phyloP scores from a whole-genome alignment of 2,329 filamentous ascomycete species.

The Didymella exigua region DNA sequence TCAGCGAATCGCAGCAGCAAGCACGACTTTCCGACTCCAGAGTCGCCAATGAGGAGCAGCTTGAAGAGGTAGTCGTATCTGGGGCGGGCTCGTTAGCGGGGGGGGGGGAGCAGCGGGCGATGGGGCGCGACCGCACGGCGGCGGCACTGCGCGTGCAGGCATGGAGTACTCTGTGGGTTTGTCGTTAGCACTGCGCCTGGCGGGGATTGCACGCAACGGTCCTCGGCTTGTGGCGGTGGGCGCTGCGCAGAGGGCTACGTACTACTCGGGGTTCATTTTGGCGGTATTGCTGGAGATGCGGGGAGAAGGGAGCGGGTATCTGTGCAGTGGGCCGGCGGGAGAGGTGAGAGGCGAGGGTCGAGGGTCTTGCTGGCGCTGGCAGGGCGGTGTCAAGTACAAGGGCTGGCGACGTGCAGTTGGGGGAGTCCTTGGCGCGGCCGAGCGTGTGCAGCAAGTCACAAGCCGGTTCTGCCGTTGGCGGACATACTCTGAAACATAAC shows the following conservation, averaged over 20 bases:
- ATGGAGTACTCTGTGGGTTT: conserved; percentile 31
- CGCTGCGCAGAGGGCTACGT: conserved; percentile 55
- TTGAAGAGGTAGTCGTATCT: conserved; percentile 99
- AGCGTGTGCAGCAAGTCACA: conserved; percentile 30
- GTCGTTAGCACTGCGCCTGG: conserved; percentile 33
- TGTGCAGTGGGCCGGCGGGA: conserved; percentile 6
- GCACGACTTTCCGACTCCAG: conserved; percentile 99
- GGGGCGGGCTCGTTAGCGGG: conserved; percentile 33
- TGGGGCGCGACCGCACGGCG: conserved; percentile 8
- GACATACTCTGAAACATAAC: conserved; percentile 25
- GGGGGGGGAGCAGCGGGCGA: no score
- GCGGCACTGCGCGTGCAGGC: neutral
- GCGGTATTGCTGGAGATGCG: conserved; percentile 32
- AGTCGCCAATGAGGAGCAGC: conserved; percentile 99
- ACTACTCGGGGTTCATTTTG: conserved; percentile 94
- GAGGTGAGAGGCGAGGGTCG: conserved; percentile 24
- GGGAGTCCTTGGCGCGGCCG: conserved; percentile 11
- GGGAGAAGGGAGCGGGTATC: conserved; percentile 18
- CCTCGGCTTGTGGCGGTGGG: conserved; percentile 38
- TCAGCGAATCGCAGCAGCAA: conserved; percentile 93
- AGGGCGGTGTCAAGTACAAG: conserved; percentile 32
- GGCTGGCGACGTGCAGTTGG: conserved; percentile 21
- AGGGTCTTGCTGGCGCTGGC: conserved; percentile 34
- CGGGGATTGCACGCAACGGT: conserved; percentile 15
- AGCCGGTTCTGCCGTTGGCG: conserved; percentile 25